Evolutionary conservation across 768 basidiomycete genomes (phyloP).

Genomic region (Russula lepida): DNA sequence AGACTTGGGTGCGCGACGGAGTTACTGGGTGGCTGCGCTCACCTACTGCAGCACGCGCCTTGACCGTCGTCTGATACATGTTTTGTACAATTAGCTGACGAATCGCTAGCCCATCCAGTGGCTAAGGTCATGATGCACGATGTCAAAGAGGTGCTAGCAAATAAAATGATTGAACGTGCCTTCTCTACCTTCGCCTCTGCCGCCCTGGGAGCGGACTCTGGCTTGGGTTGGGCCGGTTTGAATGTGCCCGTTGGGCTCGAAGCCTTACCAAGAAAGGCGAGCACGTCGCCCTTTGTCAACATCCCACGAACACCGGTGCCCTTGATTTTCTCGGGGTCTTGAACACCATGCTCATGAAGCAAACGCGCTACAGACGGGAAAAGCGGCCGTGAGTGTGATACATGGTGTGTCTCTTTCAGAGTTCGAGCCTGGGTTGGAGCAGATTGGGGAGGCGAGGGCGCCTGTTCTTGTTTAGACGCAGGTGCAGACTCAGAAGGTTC

Average conservation of each 20-base stretch:
- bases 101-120: constrained; percentile 56
- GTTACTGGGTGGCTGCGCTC: constrained; percentile 17
- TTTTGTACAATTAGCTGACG: constrained; percentile 57
- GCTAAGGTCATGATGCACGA: constrained; percentile 24
- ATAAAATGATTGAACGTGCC: constrained; percentile 5
- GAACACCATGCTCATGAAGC: constrained; percentile 53
- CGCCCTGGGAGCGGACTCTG: constrained; percentile 25
- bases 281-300: constrained; percentile 93
- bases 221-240: constrained; percentile 34
- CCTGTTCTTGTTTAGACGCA: constrained; percentile 22
- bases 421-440: constrained; percentile 27
- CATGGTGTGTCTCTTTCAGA: constrained; percentile 25
- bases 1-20: constrained; percentile 1
- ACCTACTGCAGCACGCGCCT: constrained; percentile 41
- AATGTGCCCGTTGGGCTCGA: constrained; percentile 69
- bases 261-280: constrained; percentile 78
- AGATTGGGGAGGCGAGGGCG: constrained; percentile 23
- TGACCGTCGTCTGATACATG: constrained; percentile 46
- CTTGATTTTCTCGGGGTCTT: constrained; percentile 58
- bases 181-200: constrained; percentile 32
- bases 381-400: constrained; percentile 57
- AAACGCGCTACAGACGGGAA: constrained; percentile 89
- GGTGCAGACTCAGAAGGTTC: constrained; percentile 15
- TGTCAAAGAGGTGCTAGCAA: background rate
- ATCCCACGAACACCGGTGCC: constrained; percentile 89